phyloP scores from a whole-genome alignment of 257 asterid genomes.

The Schizonepeta tenuifolia region DNA sequence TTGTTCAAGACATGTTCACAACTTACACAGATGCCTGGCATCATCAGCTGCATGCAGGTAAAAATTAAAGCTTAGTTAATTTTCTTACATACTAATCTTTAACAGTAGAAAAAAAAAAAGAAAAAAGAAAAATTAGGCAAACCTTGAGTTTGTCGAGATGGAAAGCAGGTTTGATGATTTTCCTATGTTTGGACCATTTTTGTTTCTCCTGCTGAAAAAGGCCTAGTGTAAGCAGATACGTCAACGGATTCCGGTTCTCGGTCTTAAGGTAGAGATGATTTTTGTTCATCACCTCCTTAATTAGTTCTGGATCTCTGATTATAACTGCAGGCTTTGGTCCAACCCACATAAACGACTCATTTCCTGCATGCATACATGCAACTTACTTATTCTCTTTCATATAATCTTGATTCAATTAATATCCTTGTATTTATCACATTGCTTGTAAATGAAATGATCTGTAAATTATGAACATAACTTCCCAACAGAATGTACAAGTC shows the following conservation, averaged over 20 bases:
- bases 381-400: too few species aligned
- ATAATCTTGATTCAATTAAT: too few species aligned
- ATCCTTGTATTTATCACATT: too few species aligned
- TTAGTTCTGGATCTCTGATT: slow-evolving; percentile 44
- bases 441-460: too few species aligned
- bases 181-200: slow-evolving; percentile 67
- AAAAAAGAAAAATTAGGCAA: too few species aligned
- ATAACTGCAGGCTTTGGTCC: slow-evolving; percentile 47
- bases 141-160: slow-evolving; percentile 56
- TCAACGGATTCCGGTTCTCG: slow-evolving; percentile 37
- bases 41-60: slow-evolving; percentile 38
- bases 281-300: slow-evolving; percentile 50
- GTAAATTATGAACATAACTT: too few species aligned
- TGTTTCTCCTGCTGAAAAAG: slow-evolving; percentile 36
- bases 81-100: too few species aligned
- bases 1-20: slow-evolving; percentile 53
- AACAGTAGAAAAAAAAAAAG: too few species aligned
- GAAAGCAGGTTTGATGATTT: slow-evolving; percentile 56
- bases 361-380: slow-evolving; percentile 41
- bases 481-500: too few species aligned
- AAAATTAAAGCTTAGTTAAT: neutral
- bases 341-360: slow-evolving; percentile 43
- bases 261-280: slow-evolving; percentile 42
- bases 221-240: too few species aligned
- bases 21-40: slow-evolving; percentile 52